A percentile compares a stretch with the other conserved stretches of the same genome.
phyloP scores from a whole-genome alignment of 768 basidiomycete genomes.

The Suillus bovinus region DNA sequence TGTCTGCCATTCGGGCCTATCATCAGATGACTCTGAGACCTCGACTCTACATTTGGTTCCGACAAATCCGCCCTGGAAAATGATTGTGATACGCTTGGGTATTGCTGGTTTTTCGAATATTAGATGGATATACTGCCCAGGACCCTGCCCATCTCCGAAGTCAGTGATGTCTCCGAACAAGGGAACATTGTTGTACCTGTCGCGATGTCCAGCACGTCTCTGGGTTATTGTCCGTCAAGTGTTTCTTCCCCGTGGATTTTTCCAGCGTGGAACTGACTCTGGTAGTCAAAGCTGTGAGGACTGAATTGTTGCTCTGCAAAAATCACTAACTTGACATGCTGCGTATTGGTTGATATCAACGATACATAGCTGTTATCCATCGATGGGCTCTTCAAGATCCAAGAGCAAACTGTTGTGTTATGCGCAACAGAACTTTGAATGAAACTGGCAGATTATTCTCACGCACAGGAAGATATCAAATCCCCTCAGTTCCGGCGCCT shows the following conservation, averaged over 20 bases:
- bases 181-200: constrained; percentile 46
- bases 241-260: constrained; percentile 69
- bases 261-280: constrained; percentile 84
- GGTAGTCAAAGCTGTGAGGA: constrained; percentile 11
- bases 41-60: constrained; percentile 63
- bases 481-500: neutral
- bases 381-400: constrained; percentile 7
- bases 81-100: constrained; percentile 57
- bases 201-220: constrained; percentile 88
- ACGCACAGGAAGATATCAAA: neutral
- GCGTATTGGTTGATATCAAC: constrained; percentile 17
- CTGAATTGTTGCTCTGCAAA: constrained; percentile 31
- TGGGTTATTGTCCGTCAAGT: constrained; percentile 65
- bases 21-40: constrained; percentile 30
- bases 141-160: constrained; percentile 47
- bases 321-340: constrained; percentile 39
- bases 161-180: constrained; percentile 2
- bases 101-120: constrained; percentile 52
- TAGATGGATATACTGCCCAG: constrained; percentile 75
- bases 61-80: constrained; percentile 88
- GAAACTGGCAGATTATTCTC: neutral
- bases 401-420: neutral
- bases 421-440: neutral
- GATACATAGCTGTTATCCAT: constrained; percentile 26
- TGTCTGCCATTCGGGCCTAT: constrained; percentile 46